Conservation (phyloP, 2,329 filamentous ascomycete species). For the Thelonectria rubi region DNA sequence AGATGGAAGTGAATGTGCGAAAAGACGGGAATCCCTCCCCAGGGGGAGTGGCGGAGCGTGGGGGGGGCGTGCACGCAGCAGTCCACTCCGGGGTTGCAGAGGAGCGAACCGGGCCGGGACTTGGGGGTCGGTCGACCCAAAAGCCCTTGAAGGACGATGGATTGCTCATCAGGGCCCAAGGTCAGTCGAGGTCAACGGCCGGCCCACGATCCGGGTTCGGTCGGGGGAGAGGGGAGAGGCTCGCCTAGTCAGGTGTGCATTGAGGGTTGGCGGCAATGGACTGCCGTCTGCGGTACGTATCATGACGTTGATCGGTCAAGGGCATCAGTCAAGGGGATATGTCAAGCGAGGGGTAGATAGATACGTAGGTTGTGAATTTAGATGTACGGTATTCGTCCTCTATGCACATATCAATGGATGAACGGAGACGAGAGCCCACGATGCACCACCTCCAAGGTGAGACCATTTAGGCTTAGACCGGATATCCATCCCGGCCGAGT, state of each 20-base stretch:
- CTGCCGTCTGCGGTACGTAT: slow-evolving; percentile 9
- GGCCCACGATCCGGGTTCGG: slow-evolving; percentile 34
- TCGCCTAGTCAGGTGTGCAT: slow-evolving; percentile 23
- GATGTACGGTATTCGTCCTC: too few species aligned
- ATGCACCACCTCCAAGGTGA: slow-evolving; percentile 36
- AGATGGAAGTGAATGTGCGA: slow-evolving; percentile 21
- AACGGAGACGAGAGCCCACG: slow-evolving; percentile 20
- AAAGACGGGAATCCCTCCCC: neutral
- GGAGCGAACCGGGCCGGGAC: slow-evolving; percentile 25
- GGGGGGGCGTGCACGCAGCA: neutral
- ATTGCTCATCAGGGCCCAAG: slow-evolving; percentile 17
- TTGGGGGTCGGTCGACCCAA: slow-evolving; percentile 23
- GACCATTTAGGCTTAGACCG: slow-evolving; percentile 40
- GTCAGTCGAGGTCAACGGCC: slow-evolving; percentile 39
- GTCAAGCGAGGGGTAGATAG: neutral
- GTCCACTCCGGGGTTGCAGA: slow-evolving; percentile 13
- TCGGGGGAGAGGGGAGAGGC: too few species aligned
- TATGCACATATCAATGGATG: slow-evolving; percentile 12
- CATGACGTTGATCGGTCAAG: slow-evolving; percentile 13
- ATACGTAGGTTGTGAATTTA: too few species aligned
- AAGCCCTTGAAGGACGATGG: neutral
- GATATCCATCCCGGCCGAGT: slow-evolving; percentile 31
- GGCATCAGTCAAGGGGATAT: neutral
- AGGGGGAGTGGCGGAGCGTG: slow-evolving; percentile 11
- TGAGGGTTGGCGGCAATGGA: slow-evolving; percentile 18